Percentiles rank a stretch among this genome's conserved stretches.
These are phyloP conservation scores for Mucor piriformis DNA, from an alignment of 371 early-diverging fungal genomes.

Conservation along the genomic window DNA sequence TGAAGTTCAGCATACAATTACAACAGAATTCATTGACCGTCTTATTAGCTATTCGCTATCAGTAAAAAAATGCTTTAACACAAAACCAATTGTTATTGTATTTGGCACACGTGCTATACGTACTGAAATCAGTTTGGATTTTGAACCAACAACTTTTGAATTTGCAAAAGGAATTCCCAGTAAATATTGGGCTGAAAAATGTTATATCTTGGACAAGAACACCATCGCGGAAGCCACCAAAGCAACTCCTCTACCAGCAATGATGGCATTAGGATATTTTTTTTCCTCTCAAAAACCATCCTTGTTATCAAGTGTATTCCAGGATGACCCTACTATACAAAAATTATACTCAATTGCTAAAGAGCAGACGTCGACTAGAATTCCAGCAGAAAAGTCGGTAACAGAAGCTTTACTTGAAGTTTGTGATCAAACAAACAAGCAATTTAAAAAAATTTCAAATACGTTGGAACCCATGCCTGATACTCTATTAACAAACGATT, in stretches of 20 bases:
- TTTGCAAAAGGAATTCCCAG: slow-evolving; percentile 8
- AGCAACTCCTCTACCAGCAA: slow-evolving; percentile 10
- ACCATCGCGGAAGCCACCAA: slow-evolving; percentile 15
- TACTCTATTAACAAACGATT: slow-evolving; percentile 17
- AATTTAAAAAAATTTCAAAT: slow-evolving; percentile 23
- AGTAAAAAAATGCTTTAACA: slow-evolving; percentile 13
- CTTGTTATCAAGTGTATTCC: slow-evolving; percentile 20
- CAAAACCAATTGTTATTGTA: slow-evolving; percentile 10
- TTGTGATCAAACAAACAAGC: slow-evolving; percentile 20
- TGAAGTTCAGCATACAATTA: slow-evolving; percentile 21
- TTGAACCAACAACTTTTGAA: slow-evolving; percentile 7
- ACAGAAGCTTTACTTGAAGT: slow-evolving; percentile 22
- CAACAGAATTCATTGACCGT: slow-evolving; percentile 8
- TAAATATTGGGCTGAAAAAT: slow-evolving; percentile 24
- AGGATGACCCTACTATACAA: slow-evolving; percentile 16
- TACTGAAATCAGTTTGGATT: slow-evolving; percentile 10
- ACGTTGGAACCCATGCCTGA: slow-evolving; percentile 20
- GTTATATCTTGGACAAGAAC: slow-evolving; percentile 15
- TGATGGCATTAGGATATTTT: slow-evolving; percentile 14
- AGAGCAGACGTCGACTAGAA: slow-evolving; percentile 11
- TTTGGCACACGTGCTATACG: slow-evolving; percentile 14
- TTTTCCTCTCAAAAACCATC: slow-evolving; percentile 23
- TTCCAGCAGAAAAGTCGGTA: slow-evolving; percentile 14
- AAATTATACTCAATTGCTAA: slow-evolving; percentile 19
- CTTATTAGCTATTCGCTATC: slow-evolving; percentile 7